Evolutionary conservation across 139 green algal genomes (phyloP), one percentile per base, ranked within the genome.

Genomic region (Medakamo hakoo): DNA sequence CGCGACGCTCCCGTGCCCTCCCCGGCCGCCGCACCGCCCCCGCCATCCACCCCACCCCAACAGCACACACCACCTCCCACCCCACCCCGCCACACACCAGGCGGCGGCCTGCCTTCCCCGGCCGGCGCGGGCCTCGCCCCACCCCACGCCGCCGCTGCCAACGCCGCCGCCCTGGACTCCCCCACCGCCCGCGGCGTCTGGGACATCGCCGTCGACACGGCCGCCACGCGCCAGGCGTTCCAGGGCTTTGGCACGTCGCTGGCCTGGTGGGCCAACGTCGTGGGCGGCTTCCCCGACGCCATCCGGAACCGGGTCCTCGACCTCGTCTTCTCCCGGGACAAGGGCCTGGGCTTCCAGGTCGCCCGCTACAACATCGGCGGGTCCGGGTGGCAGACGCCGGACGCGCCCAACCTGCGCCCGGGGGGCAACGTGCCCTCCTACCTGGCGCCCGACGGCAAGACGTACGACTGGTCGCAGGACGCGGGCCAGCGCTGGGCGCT

Each of bases 351-450:
- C 25, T 20, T 78, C 9, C 58, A 74, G 31, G 69, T 74, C 27
- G 62, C 55, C n/a, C 61, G 72, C 32, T 74, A 74, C 63, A 74
- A 74, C 32, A 67, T 78, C 31, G 70, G 70, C 1, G 70, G 60
- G 25, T 48, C 29, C 49, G 62, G 62, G 27, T 57, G 48, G 40
- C 23, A 30, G 30, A 64, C 3, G n/a, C 63, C 27, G 49, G 49
- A 65, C 29, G 27, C 32, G 14, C 1, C 31, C 27, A 68, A 65
- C 28, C 63, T 63, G 27, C 64, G 63, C 58, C 67, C 71, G 9
- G 49, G 27, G 22, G 59, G 49, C 48, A 32, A 63, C 30, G 21
- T 68, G 3, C 26, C 25, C 55, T 60, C 48, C 55, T 68, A 62
- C 30, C 60, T 31, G 63, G 63, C 52, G 4, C 63, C 63, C 2